Evolutionary conservation across 2,329 filamentous ascomycete species (phyloP).

Genomic region (Microdochium nivale): DNA sequence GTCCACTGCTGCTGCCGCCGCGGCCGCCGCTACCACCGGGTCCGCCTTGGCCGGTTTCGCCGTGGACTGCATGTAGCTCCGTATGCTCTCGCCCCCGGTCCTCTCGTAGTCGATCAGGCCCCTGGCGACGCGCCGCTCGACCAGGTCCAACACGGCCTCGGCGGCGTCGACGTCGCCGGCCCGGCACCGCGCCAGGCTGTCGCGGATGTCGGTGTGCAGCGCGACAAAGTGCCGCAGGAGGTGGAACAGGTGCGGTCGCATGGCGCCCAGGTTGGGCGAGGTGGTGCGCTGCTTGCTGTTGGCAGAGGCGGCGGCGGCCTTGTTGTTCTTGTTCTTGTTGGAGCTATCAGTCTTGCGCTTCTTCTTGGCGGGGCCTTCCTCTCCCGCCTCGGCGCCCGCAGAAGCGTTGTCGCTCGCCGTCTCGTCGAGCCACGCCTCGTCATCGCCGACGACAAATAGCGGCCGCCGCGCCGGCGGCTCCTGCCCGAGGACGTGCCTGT

Average conservation of each 20-base stretch:
- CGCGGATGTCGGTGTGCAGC: conserved; percentile 73
- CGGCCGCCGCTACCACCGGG: background rate
- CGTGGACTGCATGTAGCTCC: conserved; percentile 15
- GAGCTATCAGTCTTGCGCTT: conserved; percentile 38
- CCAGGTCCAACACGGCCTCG: conserved; percentile 66
- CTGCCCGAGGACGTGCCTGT: conserved; percentile 62
- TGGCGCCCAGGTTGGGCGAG: conserved; percentile 61
- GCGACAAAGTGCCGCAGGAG: conserved; percentile 76
- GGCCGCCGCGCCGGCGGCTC: conserved; percentile 59
- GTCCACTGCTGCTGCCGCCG: conserved; percentile 8
- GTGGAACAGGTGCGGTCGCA: conserved; percentile 92
- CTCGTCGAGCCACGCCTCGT: conserved; percentile 35
- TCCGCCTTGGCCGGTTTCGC: background rate
- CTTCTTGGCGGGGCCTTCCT: conserved; percentile 42
- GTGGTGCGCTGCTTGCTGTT: conserved; percentile 27
- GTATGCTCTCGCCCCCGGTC: conserved; percentile 40
- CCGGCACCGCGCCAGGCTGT: conserved; percentile 64
- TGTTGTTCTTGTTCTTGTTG: conserved; percentile 31
- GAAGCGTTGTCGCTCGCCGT: conserved; percentile 15
- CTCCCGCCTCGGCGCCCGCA: conserved; percentile 29
- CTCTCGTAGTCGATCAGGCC: conserved; percentile 61
- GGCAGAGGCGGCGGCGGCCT: conserved; percentile 11
- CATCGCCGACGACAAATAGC: conserved; percentile 61
- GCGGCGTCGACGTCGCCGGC: conserved; percentile 67
- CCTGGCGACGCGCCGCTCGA: conserved; percentile 66